Percentiles rank a stretch among this genome's conserved stretches.
Evolutionary conservation across 352 stramenopile genomes (phyloP).

Genomic region (Globisporangium spinosum): DNA sequence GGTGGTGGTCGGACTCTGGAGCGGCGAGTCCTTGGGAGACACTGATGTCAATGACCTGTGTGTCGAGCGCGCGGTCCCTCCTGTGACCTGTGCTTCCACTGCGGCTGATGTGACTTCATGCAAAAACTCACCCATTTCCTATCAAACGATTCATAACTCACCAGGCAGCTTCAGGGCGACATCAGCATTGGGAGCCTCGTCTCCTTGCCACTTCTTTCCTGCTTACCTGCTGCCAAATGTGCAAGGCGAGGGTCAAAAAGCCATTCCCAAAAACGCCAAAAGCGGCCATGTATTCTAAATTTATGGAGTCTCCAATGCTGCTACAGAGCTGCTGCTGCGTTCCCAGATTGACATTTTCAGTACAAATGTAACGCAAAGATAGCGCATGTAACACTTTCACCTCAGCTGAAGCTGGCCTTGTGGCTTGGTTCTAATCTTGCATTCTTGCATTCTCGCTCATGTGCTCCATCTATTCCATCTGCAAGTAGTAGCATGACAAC

Average conservation of each 20-base stretch:
- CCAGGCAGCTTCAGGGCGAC: neutral
- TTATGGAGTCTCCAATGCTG: conserved; percentile 3
- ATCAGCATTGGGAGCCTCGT: neutral
- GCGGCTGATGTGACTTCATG: neutral
- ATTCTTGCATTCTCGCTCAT: too few relatives aligned
- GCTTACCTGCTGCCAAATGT: neutral
- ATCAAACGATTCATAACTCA: conserved; percentile 9
- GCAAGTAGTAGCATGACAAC: neutral
- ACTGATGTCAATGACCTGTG: neutral
- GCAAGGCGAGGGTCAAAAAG: neutral
- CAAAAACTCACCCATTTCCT: conserved; percentile 1
- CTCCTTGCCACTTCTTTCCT: neutral
- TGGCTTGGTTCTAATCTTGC: neutral
- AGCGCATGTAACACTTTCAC: neutral
- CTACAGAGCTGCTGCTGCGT: conserved; percentile 1
- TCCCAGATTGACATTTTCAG: neutral
- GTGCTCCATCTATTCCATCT: conserved; percentile 2
- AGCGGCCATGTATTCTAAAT: conserved; percentile 13
- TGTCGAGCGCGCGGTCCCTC: neutral
- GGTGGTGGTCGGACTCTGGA: neutral
- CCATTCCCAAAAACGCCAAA: conserved; percentile 2
- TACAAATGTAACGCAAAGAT: neutral
- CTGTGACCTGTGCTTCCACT: neutral
- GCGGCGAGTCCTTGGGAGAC: neutral
- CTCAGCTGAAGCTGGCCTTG: neutral